These are phyloP conservation scores for Coemansia umbellata DNA, from an alignment of 192 early-diverging fungal species.

Conservation along the genomic window DNA sequence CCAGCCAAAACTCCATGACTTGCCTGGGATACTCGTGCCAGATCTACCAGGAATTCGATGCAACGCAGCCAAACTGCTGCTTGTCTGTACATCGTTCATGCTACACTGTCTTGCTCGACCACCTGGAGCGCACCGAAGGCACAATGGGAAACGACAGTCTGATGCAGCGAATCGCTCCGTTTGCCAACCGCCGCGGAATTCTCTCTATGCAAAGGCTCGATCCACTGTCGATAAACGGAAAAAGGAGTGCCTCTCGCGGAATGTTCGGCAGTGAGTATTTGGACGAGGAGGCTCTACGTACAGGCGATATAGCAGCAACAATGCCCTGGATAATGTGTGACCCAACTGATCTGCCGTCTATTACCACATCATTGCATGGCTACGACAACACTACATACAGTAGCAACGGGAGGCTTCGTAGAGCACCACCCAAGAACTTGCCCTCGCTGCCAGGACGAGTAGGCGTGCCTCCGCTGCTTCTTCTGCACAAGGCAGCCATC, in stretches of 20 bases:
- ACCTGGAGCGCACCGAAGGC: conserved; percentile 34
- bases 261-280: neutral
- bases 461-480: conserved; percentile 6
- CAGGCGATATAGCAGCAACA: neutral
- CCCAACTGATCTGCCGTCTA: conserved; percentile 36
- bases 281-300: neutral
- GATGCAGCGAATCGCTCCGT: conserved; percentile 20
- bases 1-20: conserved; percentile 29
- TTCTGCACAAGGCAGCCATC: neutral
- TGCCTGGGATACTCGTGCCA: conserved; percentile 38
- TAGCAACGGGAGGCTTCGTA: neutral
- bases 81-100: conserved; percentile 42
- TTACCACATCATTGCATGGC: neutral
- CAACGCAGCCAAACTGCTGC: conserved; percentile 14
- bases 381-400: neutral
- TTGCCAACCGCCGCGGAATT: conserved; percentile 21
- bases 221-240: neutral
- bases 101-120: conserved; percentile 29
- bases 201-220: neutral
- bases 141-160: conserved; percentile 2
- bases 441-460: neutral
- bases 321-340: conserved; percentile 38
- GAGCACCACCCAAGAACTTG: neutral
- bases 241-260: neutral
- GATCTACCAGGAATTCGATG: conserved; percentile 29